Evolutionary conservation across 2,329 filamentous ascomycete genomes (phyloP).

Genomic region (Aphanocladium album): DNA sequence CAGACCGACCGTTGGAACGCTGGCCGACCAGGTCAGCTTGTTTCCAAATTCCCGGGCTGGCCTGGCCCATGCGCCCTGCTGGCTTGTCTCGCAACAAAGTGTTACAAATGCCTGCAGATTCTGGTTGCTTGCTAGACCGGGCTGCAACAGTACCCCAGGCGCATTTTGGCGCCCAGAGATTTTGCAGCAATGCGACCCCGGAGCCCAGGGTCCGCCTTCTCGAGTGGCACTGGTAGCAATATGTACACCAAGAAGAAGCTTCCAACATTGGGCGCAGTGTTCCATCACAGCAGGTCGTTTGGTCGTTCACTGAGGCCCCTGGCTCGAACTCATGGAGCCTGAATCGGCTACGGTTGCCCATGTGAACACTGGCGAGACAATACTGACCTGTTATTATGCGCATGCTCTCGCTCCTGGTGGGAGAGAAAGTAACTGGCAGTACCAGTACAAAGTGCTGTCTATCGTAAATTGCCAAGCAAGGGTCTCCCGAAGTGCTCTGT

Average conservation of each 20-base stretch:
- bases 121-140: neutral
- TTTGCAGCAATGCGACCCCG: neutral
- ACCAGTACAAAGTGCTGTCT: neutral
- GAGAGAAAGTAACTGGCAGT: neutral
- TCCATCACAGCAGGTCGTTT: neutral
- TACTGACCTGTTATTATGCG: neutral
- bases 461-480: neutral
- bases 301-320: neutral
- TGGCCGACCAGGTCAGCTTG: neutral
- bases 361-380: neutral
- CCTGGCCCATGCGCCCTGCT: neutral
- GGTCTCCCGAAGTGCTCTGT: neutral
- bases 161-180: neutral
- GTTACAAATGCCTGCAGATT: neutral
- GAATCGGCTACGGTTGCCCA: neutral
- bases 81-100: neutral
- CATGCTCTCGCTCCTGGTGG: neutral
- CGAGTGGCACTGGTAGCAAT: neutral
- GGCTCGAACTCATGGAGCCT: neutral
- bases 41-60: slow-evolving; percentile 6
- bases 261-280: neutral
- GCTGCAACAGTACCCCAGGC: neutral
- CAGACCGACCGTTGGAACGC: slow-evolving; percentile 5
- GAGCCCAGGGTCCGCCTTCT: neutral
- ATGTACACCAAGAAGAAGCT: neutral